Percentiles rank a stretch among this genome's conserved stretches.
Evolutionary conservation across 2,329 filamentous ascomycete species (phyloP).

Genomic region (Sporothrix brasiliensis): DNA sequence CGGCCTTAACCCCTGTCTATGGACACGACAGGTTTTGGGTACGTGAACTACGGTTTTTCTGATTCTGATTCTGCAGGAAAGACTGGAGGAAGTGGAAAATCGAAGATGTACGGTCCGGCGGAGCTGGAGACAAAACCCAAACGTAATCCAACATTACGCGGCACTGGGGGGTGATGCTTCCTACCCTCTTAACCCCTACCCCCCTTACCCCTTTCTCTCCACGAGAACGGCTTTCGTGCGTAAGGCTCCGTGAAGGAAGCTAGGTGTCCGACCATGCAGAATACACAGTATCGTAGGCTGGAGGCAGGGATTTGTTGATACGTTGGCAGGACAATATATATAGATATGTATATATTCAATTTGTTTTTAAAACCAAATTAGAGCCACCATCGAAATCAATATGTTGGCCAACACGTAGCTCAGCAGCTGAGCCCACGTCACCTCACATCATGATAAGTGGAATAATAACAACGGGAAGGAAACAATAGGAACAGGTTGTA

Average conservation of each 20-base stretch:
- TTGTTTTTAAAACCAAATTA: not conserved
- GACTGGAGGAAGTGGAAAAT: not conserved
- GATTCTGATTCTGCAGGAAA: too few species aligned
- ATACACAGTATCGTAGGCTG: constrained; percentile 1
- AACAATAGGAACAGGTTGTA: not conserved
- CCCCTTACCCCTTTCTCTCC: not conserved
- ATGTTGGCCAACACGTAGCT: constrained; percentile 2
- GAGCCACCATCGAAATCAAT: not conserved
- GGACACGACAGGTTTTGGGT: constrained; percentile 4
- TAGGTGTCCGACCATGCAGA: not conserved
- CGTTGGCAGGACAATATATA: not conserved
- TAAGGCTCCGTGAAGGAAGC: constrained; percentile 17
- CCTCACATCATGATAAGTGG: constrained; percentile 7
- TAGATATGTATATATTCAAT: too few species aligned
- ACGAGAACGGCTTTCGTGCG: constrained; percentile 29
- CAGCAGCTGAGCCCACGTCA: constrained; percentile 7
- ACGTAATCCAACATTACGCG: constrained; percentile 16
- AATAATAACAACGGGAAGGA: not conserved
- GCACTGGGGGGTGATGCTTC: not conserved
- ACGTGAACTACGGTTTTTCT: not conserved
- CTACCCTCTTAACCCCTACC: not conserved
- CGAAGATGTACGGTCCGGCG: not conserved
- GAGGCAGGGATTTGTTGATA: not conserved
- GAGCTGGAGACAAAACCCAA: not conserved
- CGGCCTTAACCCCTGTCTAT: constrained; percentile 12